Base-by-base conservation (phyloP, 106 monocot genomes). In the Posidonia australis region DNA sequence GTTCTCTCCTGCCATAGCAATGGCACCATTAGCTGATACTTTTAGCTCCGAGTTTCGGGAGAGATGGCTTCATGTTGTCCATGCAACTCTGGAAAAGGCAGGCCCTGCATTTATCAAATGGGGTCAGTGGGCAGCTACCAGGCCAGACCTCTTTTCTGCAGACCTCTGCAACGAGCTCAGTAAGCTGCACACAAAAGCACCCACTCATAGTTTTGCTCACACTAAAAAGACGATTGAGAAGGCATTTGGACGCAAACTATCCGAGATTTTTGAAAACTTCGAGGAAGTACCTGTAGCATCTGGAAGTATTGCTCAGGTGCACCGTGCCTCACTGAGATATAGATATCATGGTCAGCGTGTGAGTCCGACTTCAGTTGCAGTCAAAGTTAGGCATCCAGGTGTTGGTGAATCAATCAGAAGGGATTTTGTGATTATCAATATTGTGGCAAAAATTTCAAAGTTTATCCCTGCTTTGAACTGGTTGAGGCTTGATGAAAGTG, bases 91-190 rank as follows among this genome's bases (percentile, higher is more conserved):
- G 43, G 92, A 92, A 69, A 78, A 17, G 61, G 88, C 85, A 32
- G 85, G 92, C 9, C 92, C 92, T 27, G 92, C 92, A 28, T 88
- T 92, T 67, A 92, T 92, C 47, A 92, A 92, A 77, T 92, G 92
- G 92, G 92, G 92, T 44, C 92, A 92, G 58, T 92, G 92, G 92
- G 92, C 92, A 67, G 92, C 92, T 31, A 92, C 88, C 66, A 74
- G 92, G 0, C 92, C 92, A 10, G 92, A 92, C 67, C 76, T 92
- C n/a, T 88, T 92, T 56, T 88, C 92, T 30, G 76, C 44, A 23
- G 92, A 88, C 67, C 74, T 92, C 9, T 92, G 92, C 60, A 58
- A 71, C 12, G 77, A 88, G 68, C 70, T 92, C 11, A 27, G 82
- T 24, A 88, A 88, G 60, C 82, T 92, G 31, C 92, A 92, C 52